Percentiles rank a stretch among this genome's conserved stretches.
Evolutionary conservation across 345 rosid genomes (phyloP).

Genomic region (Camelina sativa): DNA sequence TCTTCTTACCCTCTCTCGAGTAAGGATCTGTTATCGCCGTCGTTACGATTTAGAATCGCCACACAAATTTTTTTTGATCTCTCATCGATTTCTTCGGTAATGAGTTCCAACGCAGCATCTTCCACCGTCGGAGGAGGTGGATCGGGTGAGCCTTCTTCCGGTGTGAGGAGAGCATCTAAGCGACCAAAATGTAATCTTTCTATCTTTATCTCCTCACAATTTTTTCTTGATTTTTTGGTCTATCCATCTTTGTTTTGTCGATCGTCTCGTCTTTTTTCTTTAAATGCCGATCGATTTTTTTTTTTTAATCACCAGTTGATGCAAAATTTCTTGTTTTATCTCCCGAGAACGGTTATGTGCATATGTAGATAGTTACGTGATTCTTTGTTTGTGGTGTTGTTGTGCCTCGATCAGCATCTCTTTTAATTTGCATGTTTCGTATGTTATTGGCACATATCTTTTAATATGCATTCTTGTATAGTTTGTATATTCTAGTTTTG

Average conservation of each 20-base stretch:
- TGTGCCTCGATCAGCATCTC: constrained; percentile 9
- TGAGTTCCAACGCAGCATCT: constrained; percentile 52
- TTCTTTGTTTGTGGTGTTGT: neutral
- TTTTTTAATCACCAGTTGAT: neutral
- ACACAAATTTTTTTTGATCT: neutral
- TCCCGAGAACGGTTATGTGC: neutral
- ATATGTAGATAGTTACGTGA: neutral
- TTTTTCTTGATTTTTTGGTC: constrained; percentile 9
- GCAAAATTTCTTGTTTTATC: constrained; percentile 2
- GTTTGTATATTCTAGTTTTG: too few relatives aligned
- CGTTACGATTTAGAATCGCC: constrained; percentile 8
- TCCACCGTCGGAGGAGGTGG: constrained; percentile 61
- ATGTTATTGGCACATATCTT: neutral
- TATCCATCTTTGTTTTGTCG: neutral
- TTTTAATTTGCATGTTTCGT: neutral
- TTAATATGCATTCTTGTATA: neutral
- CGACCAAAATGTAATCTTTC: constrained; percentile 78
- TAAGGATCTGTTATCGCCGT: constrained; percentile 4
- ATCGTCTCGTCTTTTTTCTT: neutral
- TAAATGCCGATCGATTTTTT: neutral
- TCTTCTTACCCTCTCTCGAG: neutral
- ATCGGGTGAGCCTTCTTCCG: constrained; percentile 68
- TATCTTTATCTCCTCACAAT: neutral
- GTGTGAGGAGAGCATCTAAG: constrained; percentile 68
- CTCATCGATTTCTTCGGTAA: constrained; percentile 15